Evolutionary conservation across 192 early-diverging fungal genomes (phyloP).

Genomic region (Oehlia diaphana): DNA sequence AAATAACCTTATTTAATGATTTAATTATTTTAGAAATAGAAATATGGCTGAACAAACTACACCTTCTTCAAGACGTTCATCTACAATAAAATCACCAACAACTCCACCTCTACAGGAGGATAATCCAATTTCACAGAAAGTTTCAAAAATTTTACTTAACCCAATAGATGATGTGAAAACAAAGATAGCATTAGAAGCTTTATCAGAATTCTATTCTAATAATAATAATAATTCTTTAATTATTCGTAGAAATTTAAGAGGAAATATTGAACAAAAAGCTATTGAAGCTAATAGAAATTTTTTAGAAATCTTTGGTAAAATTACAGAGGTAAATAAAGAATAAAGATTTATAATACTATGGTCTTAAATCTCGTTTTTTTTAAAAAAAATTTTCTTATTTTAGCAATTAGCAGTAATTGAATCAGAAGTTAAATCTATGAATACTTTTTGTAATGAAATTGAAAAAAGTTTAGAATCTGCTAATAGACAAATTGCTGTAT

Average conservation of each 20-base stretch:
- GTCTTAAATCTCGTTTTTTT: too few relatives aligned
- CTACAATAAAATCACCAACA: constrained; percentile 15
- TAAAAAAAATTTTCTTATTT: not conserved
- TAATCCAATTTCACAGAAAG: constrained; percentile 44
- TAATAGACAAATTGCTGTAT: constrained; percentile 56
- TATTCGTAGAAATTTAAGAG: constrained; percentile 57
- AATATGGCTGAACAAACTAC: not conserved
- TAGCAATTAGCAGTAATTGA: constrained; percentile 64
- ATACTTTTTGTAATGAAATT: constrained; percentile 61
- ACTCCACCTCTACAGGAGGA: constrained; percentile 28
- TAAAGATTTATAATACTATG: not conserved
- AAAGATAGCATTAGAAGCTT: constrained; percentile 61
- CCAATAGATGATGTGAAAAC: constrained; percentile 64
- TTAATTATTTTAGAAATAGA: too few relatives aligned
- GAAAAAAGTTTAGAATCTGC: constrained; percentile 52
- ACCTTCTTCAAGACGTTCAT: not conserved
- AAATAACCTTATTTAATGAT: too few relatives aligned
- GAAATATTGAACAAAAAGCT: constrained; percentile 59
- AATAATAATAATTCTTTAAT: constrained; percentile 41
- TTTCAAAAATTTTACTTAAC: constrained; percentile 45
- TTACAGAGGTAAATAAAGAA: constrained; percentile 42
- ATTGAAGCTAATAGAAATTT: constrained; percentile 56
- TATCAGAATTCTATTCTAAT: constrained; percentile 60
- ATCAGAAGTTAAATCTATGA: constrained; percentile 59
- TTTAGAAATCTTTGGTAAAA: constrained; percentile 54